These are phyloP conservation scores for Boletellus sp. DNA, from an alignment of 768 basidiomycete genomes.

Conservation along the genomic window DNA sequence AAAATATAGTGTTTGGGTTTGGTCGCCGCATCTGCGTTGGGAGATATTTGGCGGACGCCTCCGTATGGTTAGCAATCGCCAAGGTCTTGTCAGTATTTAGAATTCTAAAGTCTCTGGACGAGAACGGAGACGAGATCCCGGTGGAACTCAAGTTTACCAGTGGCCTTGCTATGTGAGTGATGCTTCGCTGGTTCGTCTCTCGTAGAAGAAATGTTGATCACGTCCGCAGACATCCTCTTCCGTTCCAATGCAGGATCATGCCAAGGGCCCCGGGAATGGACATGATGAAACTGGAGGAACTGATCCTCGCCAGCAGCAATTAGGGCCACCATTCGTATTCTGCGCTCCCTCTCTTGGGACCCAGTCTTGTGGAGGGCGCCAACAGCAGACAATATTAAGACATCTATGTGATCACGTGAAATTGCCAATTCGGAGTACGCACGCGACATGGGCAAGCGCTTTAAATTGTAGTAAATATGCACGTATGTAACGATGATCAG, in stretches of 20 bases:
- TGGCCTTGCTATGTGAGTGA: background rate
- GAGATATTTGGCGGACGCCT: conserved; percentile 11
- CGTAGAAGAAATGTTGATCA: background rate
- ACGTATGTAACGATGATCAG: no score
- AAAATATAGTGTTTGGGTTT: conserved; percentile 12
- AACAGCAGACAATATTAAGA: no score
- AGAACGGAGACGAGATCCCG: conserved; percentile 1
- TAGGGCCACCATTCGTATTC: background rate
- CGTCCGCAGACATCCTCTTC: conserved; percentile 1
- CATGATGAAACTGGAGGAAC: background rate
- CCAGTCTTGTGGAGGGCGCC: no score
- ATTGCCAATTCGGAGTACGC: no score
- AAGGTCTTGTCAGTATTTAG: conserved; percentile 5
- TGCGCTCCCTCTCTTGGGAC: no score
- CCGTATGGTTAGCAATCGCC: conserved; percentile 9
- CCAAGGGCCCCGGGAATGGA: conserved; percentile 1
- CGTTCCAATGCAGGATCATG: background rate
- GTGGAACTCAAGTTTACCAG: conserved; percentile 2
- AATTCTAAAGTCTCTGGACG: conserved; percentile 2
- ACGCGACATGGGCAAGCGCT: no score
- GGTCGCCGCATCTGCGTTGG: conserved; percentile 20
- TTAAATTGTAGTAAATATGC: no score
- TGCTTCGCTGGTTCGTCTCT: background rate
- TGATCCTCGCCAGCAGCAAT: background rate
- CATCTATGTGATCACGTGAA: no score